Base-by-base conservation (phyloP, 2,329 filamentous ascomycete species). In the Claviceps maximensis region DNA sequence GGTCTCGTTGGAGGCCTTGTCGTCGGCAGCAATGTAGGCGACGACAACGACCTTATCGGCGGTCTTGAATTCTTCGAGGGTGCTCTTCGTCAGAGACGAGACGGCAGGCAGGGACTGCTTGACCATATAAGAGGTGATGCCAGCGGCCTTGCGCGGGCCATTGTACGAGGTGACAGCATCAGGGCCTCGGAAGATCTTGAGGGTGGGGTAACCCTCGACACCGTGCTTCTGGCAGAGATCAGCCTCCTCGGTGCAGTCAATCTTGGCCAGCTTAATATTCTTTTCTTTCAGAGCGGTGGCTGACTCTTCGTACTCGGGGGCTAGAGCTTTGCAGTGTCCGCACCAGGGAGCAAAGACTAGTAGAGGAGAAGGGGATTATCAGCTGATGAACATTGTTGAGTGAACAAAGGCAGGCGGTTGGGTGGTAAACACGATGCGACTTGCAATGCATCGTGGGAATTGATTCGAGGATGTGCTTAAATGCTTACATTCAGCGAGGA, bases 241-340 rank as follows among this genome's bases (percentile, higher is more conserved):
- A 58, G 83, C 75, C 78, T 98, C 88, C 69, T 87, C 89, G 66
- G 91, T 97, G 80, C 93, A 97, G 77, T 96, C 91, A 62, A 94
- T 73, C 82, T 94, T 93, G 71, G 79, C 86, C 53, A 94, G 78
- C 66, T 79, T 80, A 72, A 93, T 91, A 69, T 86, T 79, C 82
- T 91, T 93, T 73, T 89, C 86, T 79, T 90, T 91, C 58, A 94
- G 77, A 33, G 82, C 78, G 31, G 87, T 90, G 50, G 88, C 88
- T 51, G 88, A 87, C 69, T 87, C 82, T 75, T 94, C 88, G 71
- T 93, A 94, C 74, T 93, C 87, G 67, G 87, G 87, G 57, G 87
- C 93, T 60, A 98, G 87, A 56, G 91, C 91, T 79, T 98, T 97
- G 86, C 91, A 97, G 80, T 97, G 91, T 60, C 90, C 91, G 63